Base-by-base conservation (phyloP, 495 filamentous ascomycete genomes). In the Tuber indicum region DNA sequence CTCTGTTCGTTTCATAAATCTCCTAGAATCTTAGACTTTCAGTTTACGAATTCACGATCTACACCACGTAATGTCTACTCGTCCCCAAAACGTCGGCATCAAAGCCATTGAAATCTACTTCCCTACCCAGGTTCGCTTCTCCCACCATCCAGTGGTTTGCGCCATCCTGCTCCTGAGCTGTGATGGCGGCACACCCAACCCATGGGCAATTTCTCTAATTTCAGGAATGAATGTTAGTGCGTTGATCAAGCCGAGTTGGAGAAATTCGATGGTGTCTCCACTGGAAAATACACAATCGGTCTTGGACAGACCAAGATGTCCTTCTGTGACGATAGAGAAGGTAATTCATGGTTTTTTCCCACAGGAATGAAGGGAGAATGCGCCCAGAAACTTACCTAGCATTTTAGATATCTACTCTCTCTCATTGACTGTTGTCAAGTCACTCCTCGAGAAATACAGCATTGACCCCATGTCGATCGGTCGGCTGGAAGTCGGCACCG, bases 51-150 rank as follows among this genome's bases (percentile, higher is more conserved):
- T 39, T 76, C 66, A 76, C 52, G 69, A 74, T 77, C 44, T 62
- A 41, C 26, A 77, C 75, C 44, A 74, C 41, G 91, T 81, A 81
- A 98, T 97, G 96, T 90, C 93, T 83, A 83, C 92, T 80, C 92
- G 93, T 85, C 93, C 96, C 76, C 91, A 95, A 86, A 98, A 98
- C 87, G 92, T 99, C 84, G 96, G 96, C 90, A 97, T 99, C 86
- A 99, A 98, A 89, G 96, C 93, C 93, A 96, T 99, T 86, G 96
- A 98, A 88, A 91, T 99, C 85, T 99, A 99, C 87, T 97, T 97
- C 85, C 96, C 96, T 74, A 93, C 89, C 85, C 96, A 97, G 91
- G 96, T 97, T 86, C 77, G 92, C 86, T 72, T 42, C 36, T 32
- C 12, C 44, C 2, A 41, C 73, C 66, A 74, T 62, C n/a, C 69